Conservation (phyloP, 129 eudicot genomes). For the Oenanthe sinensis region DNA sequence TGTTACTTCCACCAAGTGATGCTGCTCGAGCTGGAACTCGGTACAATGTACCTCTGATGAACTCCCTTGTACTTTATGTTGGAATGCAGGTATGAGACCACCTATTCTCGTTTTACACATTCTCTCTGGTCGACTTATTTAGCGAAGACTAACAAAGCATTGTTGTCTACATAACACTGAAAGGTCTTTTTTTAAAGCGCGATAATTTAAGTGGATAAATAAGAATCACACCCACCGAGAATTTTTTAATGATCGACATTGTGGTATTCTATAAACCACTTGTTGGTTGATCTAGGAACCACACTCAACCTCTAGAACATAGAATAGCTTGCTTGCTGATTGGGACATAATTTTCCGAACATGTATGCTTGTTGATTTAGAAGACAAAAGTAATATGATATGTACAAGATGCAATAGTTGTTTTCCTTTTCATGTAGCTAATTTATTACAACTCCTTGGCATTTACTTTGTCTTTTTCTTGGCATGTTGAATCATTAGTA, state of each 20-base stretch:
- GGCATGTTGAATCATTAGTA: no score
- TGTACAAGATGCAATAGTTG: background rate
- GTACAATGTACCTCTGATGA: constrained; percentile 87
- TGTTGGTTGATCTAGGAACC: background rate
- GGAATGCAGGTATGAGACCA: constrained; percentile 72
- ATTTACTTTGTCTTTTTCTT: background rate
- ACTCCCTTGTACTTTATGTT: constrained; percentile 90
- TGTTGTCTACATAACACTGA: background rate
- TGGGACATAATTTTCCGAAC: background rate
- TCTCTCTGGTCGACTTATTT: background rate
- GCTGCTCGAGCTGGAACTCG: constrained; percentile 84
- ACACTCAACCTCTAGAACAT: background rate
- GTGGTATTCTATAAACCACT: background rate
- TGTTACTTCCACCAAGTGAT: constrained; percentile 68
- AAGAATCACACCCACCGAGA: background rate
- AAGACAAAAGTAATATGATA: background rate
- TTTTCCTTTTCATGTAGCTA: background rate
- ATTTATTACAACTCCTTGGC: background rate
- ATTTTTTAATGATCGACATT: background rate
- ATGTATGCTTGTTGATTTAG: background rate
- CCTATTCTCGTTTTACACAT: background rate
- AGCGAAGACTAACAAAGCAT: background rate
- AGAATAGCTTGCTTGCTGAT: background rate
- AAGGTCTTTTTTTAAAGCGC: background rate
- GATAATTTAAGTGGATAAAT: background rate